Percentiles rank a stretch among this genome's conserved stretches.
Conservation (phyloP, 345 rosid species). For the Salix arbutifolia region DNA sequence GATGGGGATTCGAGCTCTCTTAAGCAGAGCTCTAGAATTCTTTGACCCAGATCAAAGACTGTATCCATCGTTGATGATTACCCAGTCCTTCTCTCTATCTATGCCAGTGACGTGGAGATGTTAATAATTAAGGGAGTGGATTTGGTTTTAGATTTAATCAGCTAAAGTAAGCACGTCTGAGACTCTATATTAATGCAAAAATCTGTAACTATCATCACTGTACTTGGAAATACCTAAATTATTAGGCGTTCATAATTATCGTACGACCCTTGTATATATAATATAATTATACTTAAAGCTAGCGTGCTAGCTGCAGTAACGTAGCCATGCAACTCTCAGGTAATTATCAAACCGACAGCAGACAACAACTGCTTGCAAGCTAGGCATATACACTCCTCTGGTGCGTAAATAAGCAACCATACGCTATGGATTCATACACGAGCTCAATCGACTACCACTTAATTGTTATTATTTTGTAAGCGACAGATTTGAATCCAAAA, state of each 20-base stretch:
- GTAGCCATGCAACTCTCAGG: neutral
- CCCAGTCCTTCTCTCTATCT: conserved; percentile 11
- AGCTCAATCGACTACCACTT: neutral
- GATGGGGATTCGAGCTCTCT: conserved; percentile 41
- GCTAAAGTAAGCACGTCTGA: conserved; percentile 33
- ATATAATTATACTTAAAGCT: conserved; percentile 3
- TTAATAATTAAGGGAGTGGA: conserved; percentile 8
- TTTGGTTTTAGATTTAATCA: conserved; percentile 30
- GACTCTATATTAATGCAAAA: conserved; percentile 15
- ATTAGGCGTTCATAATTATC: neutral
- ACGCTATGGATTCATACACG: neutral
- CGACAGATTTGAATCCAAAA: neutral
- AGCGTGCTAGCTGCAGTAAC: neutral
- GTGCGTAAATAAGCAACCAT: neutral
- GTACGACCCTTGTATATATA: neutral
- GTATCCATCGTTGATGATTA: conserved; percentile 22
- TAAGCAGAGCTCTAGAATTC: conserved; percentile 20
- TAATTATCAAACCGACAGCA: neutral
- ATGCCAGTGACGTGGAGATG: neutral
- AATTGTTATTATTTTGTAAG: neutral
- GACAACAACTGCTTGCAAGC: neutral
- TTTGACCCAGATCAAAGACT: conserved; percentile 28
- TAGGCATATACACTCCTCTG: neutral
- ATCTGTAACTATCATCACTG: neutral
- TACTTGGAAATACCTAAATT: neutral